phyloP scores from a whole-genome alignment of 345 rosid genomes.

The Euphorbia pulcherrima region DNA sequence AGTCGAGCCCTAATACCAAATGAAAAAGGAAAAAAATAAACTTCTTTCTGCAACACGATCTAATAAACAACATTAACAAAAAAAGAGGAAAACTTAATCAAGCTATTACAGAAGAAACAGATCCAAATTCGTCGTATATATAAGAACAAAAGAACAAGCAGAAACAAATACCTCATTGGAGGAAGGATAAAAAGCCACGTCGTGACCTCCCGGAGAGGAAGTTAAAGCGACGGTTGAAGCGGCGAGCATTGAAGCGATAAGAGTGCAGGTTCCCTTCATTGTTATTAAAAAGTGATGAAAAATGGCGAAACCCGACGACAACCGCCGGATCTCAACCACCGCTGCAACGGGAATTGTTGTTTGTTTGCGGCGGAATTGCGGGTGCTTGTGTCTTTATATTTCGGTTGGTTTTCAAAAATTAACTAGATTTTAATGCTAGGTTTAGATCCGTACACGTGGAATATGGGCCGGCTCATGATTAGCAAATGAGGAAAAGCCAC shows the following conservation, averaged over 20 bases:
- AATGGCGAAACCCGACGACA: constrained; percentile 20
- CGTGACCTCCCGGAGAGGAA: constrained; percentile 28
- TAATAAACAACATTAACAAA: too few species aligned
- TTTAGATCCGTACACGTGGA: constrained; percentile 5
- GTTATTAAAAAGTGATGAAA: background rate
- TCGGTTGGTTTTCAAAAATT: background rate
- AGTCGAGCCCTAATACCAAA: constrained; percentile 21
- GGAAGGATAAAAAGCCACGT: constrained; percentile 6
- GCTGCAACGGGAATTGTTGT: background rate
- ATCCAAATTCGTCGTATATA: background rate
- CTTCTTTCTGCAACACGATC: background rate
- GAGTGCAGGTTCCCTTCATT: constrained; percentile 23
- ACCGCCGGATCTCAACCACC: constrained; percentile 24
- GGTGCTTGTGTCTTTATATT: background rate
- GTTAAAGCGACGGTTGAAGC: constrained; percentile 49
- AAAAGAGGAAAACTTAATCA: too few species aligned
- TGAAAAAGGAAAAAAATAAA: background rate
- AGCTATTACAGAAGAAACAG: background rate
- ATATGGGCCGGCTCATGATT: background rate
- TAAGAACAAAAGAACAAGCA: background rate
- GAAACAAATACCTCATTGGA: constrained; percentile 5
- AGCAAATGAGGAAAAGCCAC: background rate
- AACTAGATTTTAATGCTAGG: background rate
- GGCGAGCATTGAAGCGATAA: constrained; percentile 43
- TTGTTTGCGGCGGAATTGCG: background rate